Conservation (phyloP, 2,329 filamentous ascomycete species). For the Thielaviopsis populi region DNA sequence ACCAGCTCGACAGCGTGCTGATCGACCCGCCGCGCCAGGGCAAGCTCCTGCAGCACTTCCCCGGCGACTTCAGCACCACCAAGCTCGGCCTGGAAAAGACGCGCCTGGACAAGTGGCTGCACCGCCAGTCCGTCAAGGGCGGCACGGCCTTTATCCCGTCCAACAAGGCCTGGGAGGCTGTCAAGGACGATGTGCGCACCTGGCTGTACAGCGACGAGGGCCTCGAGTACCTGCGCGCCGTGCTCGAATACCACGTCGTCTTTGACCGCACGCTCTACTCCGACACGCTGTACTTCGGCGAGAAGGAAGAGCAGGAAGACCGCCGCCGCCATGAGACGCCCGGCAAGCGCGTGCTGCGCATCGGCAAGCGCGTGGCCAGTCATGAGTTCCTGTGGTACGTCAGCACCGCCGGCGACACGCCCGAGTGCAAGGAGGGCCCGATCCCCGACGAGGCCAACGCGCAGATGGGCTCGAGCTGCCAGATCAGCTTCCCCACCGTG, state of each 20-base stretch:
- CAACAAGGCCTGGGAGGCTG: conserved; percentile 63
- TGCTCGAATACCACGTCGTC: conserved; percentile 67
- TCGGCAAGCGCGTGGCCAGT: conserved; percentile 16
- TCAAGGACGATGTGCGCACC: conserved; percentile 58
- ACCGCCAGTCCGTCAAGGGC: conserved; percentile 40
- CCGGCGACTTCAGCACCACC: conserved; percentile 63
- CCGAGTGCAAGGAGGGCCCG: conserved; percentile 10
- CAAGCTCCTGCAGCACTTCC: conserved; percentile 45
- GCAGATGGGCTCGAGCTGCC: conserved; percentile 11
- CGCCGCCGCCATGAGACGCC: background rate
- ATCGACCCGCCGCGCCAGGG: conserved; percentile 55
- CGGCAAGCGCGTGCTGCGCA: background rate
- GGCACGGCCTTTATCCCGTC: conserved; percentile 68
- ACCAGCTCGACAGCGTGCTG: conserved; percentile 61
- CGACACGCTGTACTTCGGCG: conserved; percentile 52
- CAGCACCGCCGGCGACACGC: background rate
- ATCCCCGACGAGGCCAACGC: conserved; percentile 9
- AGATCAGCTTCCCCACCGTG: conserved; percentile 34
- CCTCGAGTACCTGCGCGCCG: conserved; percentile 57
- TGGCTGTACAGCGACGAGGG: conserved; percentile 74
- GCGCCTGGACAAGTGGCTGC: conserved; percentile 46
- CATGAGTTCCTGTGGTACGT: conserved; percentile 17
- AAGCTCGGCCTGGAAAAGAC: conserved; percentile 61
- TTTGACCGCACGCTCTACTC: conserved; percentile 65
- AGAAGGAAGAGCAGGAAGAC: too few relatives aligned